phyloP scores from a whole-genome alignment of 1,284 basidiomycete species.

The Sutorius eximius region DNA sequence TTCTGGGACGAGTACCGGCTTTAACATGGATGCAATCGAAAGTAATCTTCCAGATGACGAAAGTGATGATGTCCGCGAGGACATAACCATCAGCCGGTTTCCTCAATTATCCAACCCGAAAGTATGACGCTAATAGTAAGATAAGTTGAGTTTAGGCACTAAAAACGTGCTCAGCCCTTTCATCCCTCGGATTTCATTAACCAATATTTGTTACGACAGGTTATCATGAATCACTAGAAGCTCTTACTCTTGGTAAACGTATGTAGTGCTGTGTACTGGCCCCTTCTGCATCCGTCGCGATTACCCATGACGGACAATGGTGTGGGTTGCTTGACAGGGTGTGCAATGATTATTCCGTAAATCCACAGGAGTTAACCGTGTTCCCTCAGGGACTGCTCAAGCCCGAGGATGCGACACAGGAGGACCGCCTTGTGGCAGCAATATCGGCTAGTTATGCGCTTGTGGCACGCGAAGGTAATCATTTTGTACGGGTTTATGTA shows the following conservation, averaged over 20 bases:
- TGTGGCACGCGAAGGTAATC: not conserved
- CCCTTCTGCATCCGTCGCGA: slow-evolving; percentile 4
- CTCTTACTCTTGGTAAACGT: not conserved
- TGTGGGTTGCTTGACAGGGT: not conserved
- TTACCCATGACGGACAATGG: not conserved
- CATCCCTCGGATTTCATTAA: slow-evolving; percentile 23
- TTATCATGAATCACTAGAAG: not conserved
- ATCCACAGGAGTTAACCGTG: not conserved
- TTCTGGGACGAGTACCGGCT: not conserved
- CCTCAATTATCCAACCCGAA: slow-evolving; percentile 6
- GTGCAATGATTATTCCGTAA: not conserved
- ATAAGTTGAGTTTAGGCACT: not conserved
- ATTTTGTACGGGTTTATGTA: not conserved
- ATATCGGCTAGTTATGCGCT: not conserved
- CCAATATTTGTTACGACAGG: slow-evolving; percentile 9
- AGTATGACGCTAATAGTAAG: not conserved
- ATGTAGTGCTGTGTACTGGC: not conserved
- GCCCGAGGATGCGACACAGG: not conserved
- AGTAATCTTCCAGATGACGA: not conserved
- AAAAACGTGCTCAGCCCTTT: not conserved
- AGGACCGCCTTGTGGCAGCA: not conserved
- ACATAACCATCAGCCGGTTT: slow-evolving; percentile 5
- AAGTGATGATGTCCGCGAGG: not conserved
- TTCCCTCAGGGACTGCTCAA: not conserved
- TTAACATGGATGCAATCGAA: not conserved